phyloP scores from a whole-genome alignment of 768 basidiomycete species.

The Tubosaeta sp. region DNA sequence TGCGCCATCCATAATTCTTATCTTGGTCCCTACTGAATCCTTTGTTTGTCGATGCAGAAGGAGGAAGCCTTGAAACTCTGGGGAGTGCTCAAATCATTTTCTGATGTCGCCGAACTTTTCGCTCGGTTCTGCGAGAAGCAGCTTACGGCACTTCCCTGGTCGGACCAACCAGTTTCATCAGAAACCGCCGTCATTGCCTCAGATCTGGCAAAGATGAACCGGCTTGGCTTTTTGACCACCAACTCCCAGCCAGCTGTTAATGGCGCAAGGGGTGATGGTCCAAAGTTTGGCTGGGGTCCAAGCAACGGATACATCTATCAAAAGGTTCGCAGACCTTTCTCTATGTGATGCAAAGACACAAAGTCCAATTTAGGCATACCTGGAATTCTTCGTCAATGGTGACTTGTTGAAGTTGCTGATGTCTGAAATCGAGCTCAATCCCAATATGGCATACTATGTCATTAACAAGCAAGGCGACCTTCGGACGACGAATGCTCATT shows the following conservation, averaged over 20 bases:
- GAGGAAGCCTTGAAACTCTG: constrained; percentile 85
- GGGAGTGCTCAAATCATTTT: constrained; percentile 68
- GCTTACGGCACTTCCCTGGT: constrained; percentile 88
- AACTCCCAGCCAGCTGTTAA: constrained; percentile 97
- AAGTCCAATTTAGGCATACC: constrained; percentile 70
- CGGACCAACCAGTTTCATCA: constrained; percentile 77
- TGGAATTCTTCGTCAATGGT: constrained; percentile 91
- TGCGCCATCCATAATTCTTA: constrained; percentile 32
- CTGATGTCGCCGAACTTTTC: constrained; percentile 74
- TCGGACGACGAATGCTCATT: constrained; percentile 90
- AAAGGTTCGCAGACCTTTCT: constrained; percentile 50
- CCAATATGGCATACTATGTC: constrained; percentile 91
- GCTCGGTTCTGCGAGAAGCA: constrained; percentile 74
- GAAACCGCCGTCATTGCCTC: constrained; percentile 81
- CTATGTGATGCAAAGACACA: background rate
- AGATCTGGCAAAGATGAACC: constrained; percentile 81
- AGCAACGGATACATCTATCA: constrained; percentile 93
- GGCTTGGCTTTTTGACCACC: constrained; percentile 91
- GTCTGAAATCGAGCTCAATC: constrained; percentile 79
- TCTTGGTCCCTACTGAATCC: constrained; percentile 5
- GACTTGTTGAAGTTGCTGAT: constrained; percentile 68
- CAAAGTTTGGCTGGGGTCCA: constrained; percentile 90
- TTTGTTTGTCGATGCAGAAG: constrained; percentile 53
- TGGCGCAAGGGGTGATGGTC: constrained; percentile 80
- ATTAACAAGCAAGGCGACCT: constrained; percentile 96